Evolutionary conservation across 441 rosid species (phyloP), one percentile per base, ranked within the genome.

Genomic region (Mallotus japonicus): DNA sequence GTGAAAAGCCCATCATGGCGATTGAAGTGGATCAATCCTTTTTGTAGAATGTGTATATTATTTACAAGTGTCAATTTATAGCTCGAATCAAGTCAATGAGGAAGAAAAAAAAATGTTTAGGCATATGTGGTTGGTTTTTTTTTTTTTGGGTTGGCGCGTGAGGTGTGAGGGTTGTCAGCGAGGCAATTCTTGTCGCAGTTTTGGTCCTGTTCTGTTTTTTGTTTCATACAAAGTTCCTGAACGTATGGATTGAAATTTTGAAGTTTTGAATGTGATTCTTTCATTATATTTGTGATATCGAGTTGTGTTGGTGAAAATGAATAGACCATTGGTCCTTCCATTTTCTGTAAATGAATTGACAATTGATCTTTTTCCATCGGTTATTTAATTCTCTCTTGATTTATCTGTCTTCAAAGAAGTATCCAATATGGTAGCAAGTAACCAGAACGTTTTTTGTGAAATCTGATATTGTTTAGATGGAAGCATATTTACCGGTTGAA

Each of bases 41-140:
- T 49, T 73, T 75, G 84, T 84, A 79, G 84, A 78, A 79, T 82
- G 83, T 85, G 88, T 85, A 84, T 75, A 83, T 71, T 78, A 77
- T 54, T 56, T 62, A n/a, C 34, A 57, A 69, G 76, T 66, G 71
- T 73, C 40, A 51, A 76, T 76, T 77, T 50, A 67, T 67, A 70
- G 72, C 34, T 57, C 17, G 60, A 67, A 34, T 74, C 22, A 42
- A 71, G 79, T 70, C 74, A 16, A 53, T 22, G 75, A 73, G 71
- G 73, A 77, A 67, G 76, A 19, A 65, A 73, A 81, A 73, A 81
- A 64, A 62, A 69, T 28, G 69, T 58, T n/a, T 59, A 67, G 78
- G 72, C 49, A 72, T 57, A 65, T 64, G 72, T 65, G 28, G 62
- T 50, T 65, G 69, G 73, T 56, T 46, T 19, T 6, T 13, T 2